Base-by-base conservation (phyloP, 2,329 filamentous ascomycete genomes). In the Colletotrichum lupini region DNA sequence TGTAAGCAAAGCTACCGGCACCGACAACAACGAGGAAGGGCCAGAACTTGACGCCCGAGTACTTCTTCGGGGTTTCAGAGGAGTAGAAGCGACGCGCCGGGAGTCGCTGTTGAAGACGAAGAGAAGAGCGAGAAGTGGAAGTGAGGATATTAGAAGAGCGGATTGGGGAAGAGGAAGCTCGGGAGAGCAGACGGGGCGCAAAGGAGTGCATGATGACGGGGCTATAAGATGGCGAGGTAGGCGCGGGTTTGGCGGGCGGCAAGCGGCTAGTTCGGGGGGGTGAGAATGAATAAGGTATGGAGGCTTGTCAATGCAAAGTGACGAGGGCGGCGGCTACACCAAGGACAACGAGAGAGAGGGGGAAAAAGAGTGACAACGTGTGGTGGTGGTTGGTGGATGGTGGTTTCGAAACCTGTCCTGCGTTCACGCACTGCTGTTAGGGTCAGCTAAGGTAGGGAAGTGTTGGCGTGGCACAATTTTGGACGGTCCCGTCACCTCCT, bases 31-130 rank as follows among this genome's bases (percentile, higher is more conserved):
- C 80, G 58, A 87, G n/a, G 75, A 90, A 90, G 2, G 88, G 88
- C 87, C 88, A 90, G 79, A 90, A 90, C 81, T 89, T 90, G 83
- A 90, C 79, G 57, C 77, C 79, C 65, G 78, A 81, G 56, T 78
- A 77, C 57, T 81, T 80, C 68, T 78, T 80, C 12, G 78, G 71
- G 22, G 79, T 82, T 53, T 83, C 78, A 16, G 84, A 83, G 65
- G 85, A 87, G 75, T 86, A 91, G 81, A 77, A 69, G 63, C 82
- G 80, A 64, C 75, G 76, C 60, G 60, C 63, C 59, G 68, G 67
- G 72, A 66, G 30, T 67, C 57, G 74, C 70, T 73, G 70, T 30
- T 66, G 63, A 16, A 30, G 67, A 63, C 46, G 58, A 19, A 55
- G 24, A 22, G 63, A 46, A 53, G 67, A 46, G 56, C 26, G 60